Evolutionary conservation across 768 basidiomycete species (phyloP).

Genomic region (Lactarius sanguifluus): DNA sequence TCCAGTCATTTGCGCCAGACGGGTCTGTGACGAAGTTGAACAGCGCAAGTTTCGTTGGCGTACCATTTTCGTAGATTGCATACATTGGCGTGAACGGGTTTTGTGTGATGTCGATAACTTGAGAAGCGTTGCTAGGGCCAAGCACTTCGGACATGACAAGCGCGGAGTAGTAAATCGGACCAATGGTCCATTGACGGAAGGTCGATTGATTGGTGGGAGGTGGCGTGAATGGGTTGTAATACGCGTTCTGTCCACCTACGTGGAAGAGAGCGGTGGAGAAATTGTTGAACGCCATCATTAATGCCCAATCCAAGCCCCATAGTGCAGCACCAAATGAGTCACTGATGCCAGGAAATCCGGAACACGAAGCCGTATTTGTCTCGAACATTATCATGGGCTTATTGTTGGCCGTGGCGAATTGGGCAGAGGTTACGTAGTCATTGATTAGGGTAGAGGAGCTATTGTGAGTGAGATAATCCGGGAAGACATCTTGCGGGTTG

Average conservation of each 20-base stretch:
- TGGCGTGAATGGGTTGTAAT: conserved; percentile 55
- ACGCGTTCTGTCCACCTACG: conserved; percentile 62
- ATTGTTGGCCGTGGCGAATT: conserved; percentile 39
- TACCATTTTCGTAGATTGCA: conserved; percentile 71
- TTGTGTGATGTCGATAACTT: conserved; percentile 63
- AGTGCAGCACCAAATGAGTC: conserved; percentile 56
- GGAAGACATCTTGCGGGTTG: conserved; percentile 50
- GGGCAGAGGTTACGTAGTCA: conserved; percentile 51
- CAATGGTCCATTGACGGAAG: conserved; percentile 70
- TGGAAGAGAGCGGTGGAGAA: conserved; percentile 47
- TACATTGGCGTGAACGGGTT: conserved; percentile 60
- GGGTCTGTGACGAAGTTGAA: conserved; percentile 73
- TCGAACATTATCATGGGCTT: conserved; percentile 57
- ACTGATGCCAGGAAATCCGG: conserved; percentile 51
- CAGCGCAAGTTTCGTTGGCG: conserved; percentile 58
- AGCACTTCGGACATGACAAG: conserved; percentile 69
- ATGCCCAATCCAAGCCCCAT: conserved; percentile 54
- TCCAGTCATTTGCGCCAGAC: conserved; percentile 53
- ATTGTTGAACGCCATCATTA: conserved; percentile 52
- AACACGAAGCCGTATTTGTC: conserved; percentile 55
- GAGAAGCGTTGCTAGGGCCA: conserved; percentile 62
- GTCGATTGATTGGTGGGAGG: conserved; percentile 55
- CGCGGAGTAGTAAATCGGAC: conserved; percentile 71
- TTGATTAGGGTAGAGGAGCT: conserved; percentile 49
- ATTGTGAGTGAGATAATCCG: conserved; percentile 59